phyloP scores from a whole-genome alignment of 2,329 filamentous ascomycete species.

The Dryadomyces sulphureus region DNA sequence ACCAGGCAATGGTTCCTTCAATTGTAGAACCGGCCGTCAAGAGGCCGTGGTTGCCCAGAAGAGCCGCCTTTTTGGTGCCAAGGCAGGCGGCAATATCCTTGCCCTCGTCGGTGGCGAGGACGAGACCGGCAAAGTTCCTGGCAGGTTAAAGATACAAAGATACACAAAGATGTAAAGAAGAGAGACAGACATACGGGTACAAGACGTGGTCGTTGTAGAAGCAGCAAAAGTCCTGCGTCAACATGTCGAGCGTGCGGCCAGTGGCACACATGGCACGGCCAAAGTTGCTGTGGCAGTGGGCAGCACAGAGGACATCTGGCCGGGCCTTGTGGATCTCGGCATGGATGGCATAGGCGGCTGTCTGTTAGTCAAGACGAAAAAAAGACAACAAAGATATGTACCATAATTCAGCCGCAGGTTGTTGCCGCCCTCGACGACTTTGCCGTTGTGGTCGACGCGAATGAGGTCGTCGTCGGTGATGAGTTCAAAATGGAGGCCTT shows the following conservation, averaged over 20 bases:
- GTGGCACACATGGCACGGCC: slow-evolving; percentile 45
- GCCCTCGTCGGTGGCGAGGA: slow-evolving; percentile 36
- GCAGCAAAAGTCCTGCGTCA: slow-evolving; percentile 46
- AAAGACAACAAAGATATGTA: background rate
- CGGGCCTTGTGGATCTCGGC: slow-evolving; percentile 36
- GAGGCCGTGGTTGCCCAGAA: slow-evolving; percentile 41
- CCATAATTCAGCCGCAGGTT: slow-evolving; percentile 18
- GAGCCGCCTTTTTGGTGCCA: slow-evolving; percentile 33
- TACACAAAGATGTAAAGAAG: slow-evolving; percentile 3
- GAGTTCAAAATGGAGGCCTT: slow-evolving; percentile 39
- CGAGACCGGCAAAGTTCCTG: slow-evolving; percentile 32
- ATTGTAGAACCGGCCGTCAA: slow-evolving; percentile 33
- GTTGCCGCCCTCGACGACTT: slow-evolving; percentile 45
- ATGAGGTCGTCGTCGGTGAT: slow-evolving; percentile 51
- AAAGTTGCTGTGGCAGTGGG: slow-evolving; percentile 37
- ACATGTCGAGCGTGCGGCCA: slow-evolving; percentile 47
- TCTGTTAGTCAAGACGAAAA: background rate
- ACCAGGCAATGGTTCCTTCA: slow-evolving; percentile 39
- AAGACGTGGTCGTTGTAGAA: slow-evolving; percentile 37
- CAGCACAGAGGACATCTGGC: slow-evolving; percentile 38
- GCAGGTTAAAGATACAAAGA: background rate
- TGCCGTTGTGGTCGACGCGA: slow-evolving; percentile 41
- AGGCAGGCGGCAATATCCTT: slow-evolving; percentile 30
- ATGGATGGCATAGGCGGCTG: slow-evolving; percentile 16
- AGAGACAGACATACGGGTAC: slow-evolving; percentile 16